These are phyloP conservation scores for Yamadazyma epiphylla DNA, from an alignment of 1,139 yeast genomes.

Conservation along the genomic window DNA sequence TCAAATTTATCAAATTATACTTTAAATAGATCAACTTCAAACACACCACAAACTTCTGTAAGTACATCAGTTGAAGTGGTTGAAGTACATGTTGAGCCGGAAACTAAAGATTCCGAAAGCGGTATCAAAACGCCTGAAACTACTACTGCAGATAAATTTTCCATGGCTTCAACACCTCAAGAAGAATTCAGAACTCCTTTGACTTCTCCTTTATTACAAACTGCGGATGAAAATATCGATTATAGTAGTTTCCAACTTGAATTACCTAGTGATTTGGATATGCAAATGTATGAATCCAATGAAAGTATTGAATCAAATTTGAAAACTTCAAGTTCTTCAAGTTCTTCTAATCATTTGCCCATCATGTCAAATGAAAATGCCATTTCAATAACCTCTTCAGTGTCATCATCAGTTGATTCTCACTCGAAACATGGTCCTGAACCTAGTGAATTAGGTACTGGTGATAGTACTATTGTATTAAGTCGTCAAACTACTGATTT, in stretches of 20 bases:
- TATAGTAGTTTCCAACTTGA: neutral
- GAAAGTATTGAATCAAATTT: neutral
- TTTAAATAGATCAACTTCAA: slow-evolving; percentile 25
- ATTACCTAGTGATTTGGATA: neutral
- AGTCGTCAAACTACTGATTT: neutral
- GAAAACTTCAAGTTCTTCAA: neutral
- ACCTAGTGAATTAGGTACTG: neutral
- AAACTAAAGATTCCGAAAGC: neutral
- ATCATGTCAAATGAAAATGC: neutral
- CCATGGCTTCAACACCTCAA: neutral
- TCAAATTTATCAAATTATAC: slow-evolving; percentile 23
- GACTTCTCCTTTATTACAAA: neutral
- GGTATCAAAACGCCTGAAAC: neutral
- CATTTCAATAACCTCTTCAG: neutral
- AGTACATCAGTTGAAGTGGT: slow-evolving; percentile 13
- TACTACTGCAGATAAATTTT: neutral
- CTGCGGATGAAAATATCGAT: neutral
- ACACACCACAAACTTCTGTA: slow-evolving; percentile 38
- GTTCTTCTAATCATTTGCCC: neutral
- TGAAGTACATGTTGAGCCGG: neutral
- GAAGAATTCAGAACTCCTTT: slow-evolving; percentile 1
- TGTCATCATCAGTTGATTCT: neutral
- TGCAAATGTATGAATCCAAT: neutral
- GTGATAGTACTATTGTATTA: neutral
- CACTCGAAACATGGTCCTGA: neutral